These are phyloP conservation scores for Paulownia fortunei DNA, from an alignment of 257 asterid genomes.

Conservation along the genomic window DNA sequence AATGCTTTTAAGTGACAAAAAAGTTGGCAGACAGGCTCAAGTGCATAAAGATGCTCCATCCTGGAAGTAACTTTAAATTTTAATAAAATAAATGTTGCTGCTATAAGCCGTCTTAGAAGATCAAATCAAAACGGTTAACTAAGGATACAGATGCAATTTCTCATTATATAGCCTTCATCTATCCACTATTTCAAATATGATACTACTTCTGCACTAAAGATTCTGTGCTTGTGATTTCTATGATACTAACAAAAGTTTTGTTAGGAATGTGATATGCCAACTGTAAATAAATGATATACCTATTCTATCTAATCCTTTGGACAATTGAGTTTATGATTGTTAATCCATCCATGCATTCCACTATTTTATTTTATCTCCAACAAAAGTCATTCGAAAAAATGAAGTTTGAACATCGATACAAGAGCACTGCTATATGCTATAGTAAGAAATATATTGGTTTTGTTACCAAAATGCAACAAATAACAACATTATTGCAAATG, in stretches of 20 bases:
- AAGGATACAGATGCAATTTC: neutral
- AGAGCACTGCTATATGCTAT: conserved; percentile 1
- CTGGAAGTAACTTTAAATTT: neutral
- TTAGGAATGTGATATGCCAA: conserved; percentile 3
- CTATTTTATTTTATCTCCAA: neutral
- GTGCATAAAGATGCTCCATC: conserved; percentile 12
- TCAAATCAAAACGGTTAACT: neutral
- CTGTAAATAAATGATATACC: conserved; percentile 14
- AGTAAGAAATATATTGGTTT: neutral
- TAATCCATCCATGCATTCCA: neutral
- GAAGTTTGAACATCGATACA: conserved; percentile 1
- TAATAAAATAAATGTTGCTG: neutral
- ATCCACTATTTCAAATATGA: conserved; percentile 18
- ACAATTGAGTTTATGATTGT: neutral
- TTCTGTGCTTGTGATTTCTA: neutral
- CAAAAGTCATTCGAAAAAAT: neutral
- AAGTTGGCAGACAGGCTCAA: conserved; percentile 10
- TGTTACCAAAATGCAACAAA: neutral
- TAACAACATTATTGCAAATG: neutral
- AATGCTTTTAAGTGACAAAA: neutral
- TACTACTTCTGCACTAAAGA: neutral
- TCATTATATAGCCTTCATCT: conserved; percentile 9
- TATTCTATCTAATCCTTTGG: neutral
- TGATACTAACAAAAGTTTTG: neutral
- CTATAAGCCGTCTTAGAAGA: conserved; percentile 12